Percentiles rank a stretch among this genome's conserved stretches.
Conservation (phyloP, 1,284 basidiomycete species). For the Ustanciosporium gigantosporum region DNA sequence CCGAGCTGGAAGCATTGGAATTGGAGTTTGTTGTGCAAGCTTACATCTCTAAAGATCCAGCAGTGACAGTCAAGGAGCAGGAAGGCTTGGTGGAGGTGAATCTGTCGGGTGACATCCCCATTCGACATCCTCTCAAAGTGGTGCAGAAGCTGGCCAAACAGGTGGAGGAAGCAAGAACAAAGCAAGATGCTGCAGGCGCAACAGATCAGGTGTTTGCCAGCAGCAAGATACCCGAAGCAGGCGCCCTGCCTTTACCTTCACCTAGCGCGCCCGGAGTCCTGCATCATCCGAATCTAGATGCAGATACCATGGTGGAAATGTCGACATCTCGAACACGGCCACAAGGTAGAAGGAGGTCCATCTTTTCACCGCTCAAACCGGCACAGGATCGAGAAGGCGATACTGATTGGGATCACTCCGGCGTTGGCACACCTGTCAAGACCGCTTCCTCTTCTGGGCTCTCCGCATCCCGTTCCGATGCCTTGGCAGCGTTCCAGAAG, state of each 20-base stretch:
- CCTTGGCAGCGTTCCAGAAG: conserved; percentile 10
- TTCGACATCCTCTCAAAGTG: conserved; percentile 25
- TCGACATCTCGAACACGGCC: conserved; percentile 6
- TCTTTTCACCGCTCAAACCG: conserved; percentile 33
- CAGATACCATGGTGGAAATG: background rate
- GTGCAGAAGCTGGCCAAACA: conserved; percentile 29
- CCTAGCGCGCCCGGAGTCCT: conserved; percentile 12
- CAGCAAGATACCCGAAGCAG: conserved; percentile 13
- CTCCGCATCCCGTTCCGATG: conserved; percentile 1
- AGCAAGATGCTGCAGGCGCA: background rate
- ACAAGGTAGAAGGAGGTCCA: conserved; percentile 13
- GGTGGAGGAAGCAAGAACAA: conserved; percentile 4
- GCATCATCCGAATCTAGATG: conserved; percentile 1
- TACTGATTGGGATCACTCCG: conserved; percentile 25
- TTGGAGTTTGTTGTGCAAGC: conserved; percentile 37
- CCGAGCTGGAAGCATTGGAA: conserved; percentile 32
- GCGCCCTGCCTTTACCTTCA: conserved; percentile 14
- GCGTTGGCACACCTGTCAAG: conserved; percentile 19
- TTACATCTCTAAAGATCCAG: conserved; percentile 22
- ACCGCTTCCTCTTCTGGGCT: conserved; percentile 4
- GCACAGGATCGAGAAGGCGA: conserved; percentile 33
- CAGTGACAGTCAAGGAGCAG: conserved; percentile 27
- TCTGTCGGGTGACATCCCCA: conserved; percentile 28
- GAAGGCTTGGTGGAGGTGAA: conserved; percentile 31
- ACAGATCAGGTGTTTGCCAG: conserved; percentile 12